Conservation (phyloP, 164 flowering plant species). For the Berberis thunbergii region DNA sequence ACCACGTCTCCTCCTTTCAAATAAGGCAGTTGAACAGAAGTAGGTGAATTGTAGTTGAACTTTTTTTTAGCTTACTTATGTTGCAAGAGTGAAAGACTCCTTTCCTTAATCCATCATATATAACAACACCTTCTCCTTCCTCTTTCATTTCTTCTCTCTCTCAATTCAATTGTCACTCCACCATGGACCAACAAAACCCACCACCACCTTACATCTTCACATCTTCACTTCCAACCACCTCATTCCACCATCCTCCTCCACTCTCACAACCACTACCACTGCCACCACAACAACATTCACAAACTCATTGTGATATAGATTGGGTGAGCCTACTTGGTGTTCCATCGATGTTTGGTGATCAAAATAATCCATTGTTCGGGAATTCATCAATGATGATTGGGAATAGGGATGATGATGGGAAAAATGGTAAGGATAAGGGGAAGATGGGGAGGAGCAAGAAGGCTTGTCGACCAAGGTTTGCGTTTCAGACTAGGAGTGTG, state of each 20-base stretch:
- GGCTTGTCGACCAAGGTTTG: constrained; percentile 45
- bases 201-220: constrained; percentile 12
- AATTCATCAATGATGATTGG: background rate
- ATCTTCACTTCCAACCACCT: constrained; percentile 7
- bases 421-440: constrained; percentile 9
- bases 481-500: constrained; percentile 51
- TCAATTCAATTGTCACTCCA: constrained; percentile 6
- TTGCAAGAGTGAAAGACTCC: background rate
- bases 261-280: constrained; percentile 1
- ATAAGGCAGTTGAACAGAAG: constrained; percentile 27
- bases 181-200: background rate
- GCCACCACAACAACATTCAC: constrained; percentile 9
- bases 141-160: constrained; percentile 6
- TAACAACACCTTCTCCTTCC: background rate
- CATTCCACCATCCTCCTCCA: constrained; percentile 14
- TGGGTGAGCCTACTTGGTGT: constrained; percentile 32
- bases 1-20: constrained; percentile 12
- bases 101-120: background rate
- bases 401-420: constrained; percentile 5
- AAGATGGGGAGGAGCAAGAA: constrained; percentile 23
- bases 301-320: constrained; percentile 20
- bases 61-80: background rate
- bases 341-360: constrained; percentile 8
- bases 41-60: constrained; percentile 23
- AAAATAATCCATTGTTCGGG: background rate